Evolutionary conservation across 139 green algal genomes (phyloP).

Genomic region (Pedinophyceae sp.): DNA sequence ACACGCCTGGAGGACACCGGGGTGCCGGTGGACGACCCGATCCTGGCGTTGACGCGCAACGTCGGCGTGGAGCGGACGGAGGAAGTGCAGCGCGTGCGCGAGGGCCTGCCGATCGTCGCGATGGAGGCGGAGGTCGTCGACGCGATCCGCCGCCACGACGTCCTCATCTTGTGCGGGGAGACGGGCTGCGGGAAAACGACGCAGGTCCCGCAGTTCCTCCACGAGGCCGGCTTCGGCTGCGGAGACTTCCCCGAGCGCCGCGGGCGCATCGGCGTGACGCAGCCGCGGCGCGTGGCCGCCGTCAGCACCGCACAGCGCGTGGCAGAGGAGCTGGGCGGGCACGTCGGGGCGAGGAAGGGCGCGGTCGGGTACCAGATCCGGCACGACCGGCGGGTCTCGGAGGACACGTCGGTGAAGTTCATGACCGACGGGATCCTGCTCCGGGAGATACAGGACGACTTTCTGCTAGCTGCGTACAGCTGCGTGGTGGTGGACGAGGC

Average conservation of each 20-base stretch:
- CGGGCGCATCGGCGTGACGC: constrained; percentile 58
- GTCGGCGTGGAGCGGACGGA: not conserved
- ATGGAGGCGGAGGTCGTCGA: constrained; percentile 91
- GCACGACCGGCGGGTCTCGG: constrained; percentile 50
- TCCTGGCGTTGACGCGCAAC: not conserved
- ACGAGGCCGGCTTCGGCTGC: constrained; percentile 79
- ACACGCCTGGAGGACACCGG: too few species aligned
- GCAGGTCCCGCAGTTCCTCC: constrained; percentile 89
- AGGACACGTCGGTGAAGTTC: constrained; percentile 62
- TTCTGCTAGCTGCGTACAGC: constrained; percentile 43
- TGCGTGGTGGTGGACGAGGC: constrained; percentile 80
- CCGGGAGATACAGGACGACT: constrained; percentile 22
- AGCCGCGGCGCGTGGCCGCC: constrained; percentile 81
- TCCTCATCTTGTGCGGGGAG: constrained; percentile 75
- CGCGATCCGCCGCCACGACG: constrained; percentile 39
- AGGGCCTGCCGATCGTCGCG: constrained; percentile 1
- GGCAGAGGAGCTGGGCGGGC: constrained; percentile 56
- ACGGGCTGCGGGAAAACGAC: constrained; percentile 90
- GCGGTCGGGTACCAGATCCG: constrained; percentile 86
- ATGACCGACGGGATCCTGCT: constrained; percentile 89
- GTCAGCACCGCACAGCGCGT: constrained; percentile 60
- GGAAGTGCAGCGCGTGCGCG: not conserved
- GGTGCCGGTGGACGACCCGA: not conserved
- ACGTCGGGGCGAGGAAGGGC: constrained; percentile 32
- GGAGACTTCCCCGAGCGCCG: constrained; percentile 37